phyloP scores from a whole-genome alignment of 192 early-diverging fungal species.

The Jimgerdemannia flammicorona region DNA sequence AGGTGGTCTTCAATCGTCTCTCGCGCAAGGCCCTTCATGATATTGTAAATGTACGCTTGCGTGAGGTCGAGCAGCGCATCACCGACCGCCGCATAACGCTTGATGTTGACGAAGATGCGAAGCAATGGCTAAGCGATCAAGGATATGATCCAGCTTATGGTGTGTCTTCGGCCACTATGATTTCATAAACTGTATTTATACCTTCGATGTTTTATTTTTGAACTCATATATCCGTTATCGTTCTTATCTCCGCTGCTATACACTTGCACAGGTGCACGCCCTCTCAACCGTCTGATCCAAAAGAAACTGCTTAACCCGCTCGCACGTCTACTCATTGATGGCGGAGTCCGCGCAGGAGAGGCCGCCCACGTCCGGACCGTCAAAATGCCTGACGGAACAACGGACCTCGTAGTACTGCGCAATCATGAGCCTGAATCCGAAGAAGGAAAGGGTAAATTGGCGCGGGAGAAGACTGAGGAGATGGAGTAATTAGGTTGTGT shows the following conservation, averaged over 20 bases:
- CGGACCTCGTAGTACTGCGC: slow-evolving; percentile 18
- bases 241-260: too few relatives aligned
- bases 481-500: too few relatives aligned
- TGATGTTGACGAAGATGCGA: slow-evolving; percentile 49
- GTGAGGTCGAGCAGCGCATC: slow-evolving; percentile 55
- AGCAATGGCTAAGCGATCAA: slow-evolving; percentile 57
- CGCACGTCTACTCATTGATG: slow-evolving; percentile 62
- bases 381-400: slow-evolving; percentile 11
- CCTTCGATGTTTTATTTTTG: too few relatives aligned
- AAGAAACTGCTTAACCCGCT: slow-evolving; percentile 54
- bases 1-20: slow-evolving; percentile 67
- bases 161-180: not conserved
- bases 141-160: slow-evolving; percentile 71
- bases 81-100: slow-evolving; percentile 54
- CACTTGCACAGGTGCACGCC: slow-evolving; percentile 37
- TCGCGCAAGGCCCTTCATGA: slow-evolving; percentile 59
- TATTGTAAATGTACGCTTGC: slow-evolving; percentile 75
- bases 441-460: too few relatives aligned
- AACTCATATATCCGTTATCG: too few relatives aligned
- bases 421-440: slow-evolving; percentile 18
- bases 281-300: slow-evolving; percentile 66
- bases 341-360: slow-evolving; percentile 53
- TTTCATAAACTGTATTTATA: too few relatives aligned
- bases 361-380: slow-evolving; percentile 28
- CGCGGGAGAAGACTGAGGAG: too few relatives aligned